Conservation (phyloP, 306 rosid species). For the Quercus gilva region DNA sequence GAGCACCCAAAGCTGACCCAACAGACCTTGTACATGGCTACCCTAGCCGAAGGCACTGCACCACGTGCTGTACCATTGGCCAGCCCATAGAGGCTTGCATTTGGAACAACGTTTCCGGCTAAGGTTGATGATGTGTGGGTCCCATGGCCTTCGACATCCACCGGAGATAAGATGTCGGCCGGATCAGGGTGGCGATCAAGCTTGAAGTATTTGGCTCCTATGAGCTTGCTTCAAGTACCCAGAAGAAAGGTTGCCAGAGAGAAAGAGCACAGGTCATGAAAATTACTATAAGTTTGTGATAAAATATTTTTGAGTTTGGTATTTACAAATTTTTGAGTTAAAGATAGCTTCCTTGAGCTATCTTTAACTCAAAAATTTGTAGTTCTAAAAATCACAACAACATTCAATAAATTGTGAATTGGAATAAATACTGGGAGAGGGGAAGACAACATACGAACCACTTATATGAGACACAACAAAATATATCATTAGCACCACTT, state of each 20-base stretch:
- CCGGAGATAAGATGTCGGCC: constrained; percentile 56
- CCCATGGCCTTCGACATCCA: constrained; percentile 85
- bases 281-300: no score
- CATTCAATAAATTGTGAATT: no score
- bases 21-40: constrained; percentile 86
- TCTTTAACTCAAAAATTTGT: no score
- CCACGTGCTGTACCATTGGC: constrained; percentile 78
- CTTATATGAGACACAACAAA: no score
- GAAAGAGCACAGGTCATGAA: neutral
- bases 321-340: no score
- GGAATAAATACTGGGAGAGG: no score
- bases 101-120: constrained; percentile 46
- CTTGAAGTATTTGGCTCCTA: constrained; percentile 88
- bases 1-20: constrained; percentile 67
- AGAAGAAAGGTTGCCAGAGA: neutral
- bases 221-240: constrained; percentile 60
- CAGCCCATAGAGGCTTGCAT: constrained; percentile 71
- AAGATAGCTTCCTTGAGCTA: no score
- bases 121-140: constrained; percentile 81
- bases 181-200: constrained; percentile 50
- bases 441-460: no score
- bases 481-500: no score
- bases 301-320: no score
- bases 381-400: no score
- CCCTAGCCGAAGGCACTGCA: constrained; percentile 70